Conservation (phyloP, 2,329 filamentous ascomycete genomes). For the Botrytis porri region DNA sequence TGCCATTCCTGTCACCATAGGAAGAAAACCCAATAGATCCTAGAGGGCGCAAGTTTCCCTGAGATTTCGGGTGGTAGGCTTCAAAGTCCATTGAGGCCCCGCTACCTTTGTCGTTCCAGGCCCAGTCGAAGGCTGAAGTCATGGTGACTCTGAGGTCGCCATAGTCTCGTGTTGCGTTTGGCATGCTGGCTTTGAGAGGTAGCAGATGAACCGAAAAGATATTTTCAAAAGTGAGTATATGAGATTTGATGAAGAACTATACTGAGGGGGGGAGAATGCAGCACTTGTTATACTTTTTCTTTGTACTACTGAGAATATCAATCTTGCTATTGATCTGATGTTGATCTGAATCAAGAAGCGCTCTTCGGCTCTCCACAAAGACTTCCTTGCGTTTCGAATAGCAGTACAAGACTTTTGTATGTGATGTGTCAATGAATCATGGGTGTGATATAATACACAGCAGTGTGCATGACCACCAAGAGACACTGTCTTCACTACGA, state of each 20-base stretch:
- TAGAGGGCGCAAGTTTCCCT: not conserved
- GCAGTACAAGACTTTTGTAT: not conserved
- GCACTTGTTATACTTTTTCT: not conserved
- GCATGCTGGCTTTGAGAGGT: not conserved
- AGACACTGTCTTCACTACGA: not conserved
- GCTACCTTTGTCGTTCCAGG: not conserved
- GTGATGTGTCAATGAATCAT: not conserved
- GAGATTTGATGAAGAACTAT: not conserved
- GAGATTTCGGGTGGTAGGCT: not conserved
- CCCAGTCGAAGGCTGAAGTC: not conserved
- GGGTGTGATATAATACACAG: not conserved
- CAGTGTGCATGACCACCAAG: not conserved
- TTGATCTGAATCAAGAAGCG: not conserved
- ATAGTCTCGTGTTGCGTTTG: constrained; percentile 3
- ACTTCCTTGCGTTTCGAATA: not conserved
- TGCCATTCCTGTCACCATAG: not conserved
- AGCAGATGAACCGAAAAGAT: not conserved
- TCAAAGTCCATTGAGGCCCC: not conserved
- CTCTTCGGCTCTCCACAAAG: not conserved
- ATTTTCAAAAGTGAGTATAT: not conserved
- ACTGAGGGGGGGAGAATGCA: not conserved
- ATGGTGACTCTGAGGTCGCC: constrained; percentile 3
- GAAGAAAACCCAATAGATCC: not conserved
- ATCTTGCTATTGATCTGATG: not conserved
- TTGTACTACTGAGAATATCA: not conserved